Evolutionary conservation across 305 asterid species (phyloP).

Genomic region (Solanum hybrid): DNA sequence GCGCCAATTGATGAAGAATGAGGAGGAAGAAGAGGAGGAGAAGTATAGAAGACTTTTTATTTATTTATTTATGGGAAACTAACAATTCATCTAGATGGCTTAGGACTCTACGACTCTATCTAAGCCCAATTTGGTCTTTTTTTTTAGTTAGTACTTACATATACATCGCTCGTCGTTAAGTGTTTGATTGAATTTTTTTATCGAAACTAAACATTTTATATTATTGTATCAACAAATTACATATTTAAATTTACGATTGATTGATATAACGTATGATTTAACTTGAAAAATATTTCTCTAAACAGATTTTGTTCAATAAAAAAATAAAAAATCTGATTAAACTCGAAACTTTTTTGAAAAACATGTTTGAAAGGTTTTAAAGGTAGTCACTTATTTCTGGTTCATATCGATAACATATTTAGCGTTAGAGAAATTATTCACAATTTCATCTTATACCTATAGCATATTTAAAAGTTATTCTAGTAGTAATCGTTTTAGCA

Average conservation of each 20-base stretch:
- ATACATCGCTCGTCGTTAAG: background rate
- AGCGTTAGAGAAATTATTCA: background rate
- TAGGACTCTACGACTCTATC: background rate
- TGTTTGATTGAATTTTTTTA: background rate
- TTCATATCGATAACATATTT: background rate
- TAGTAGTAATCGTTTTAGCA: too few species aligned
- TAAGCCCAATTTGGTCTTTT: background rate
- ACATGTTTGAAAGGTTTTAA: background rate
- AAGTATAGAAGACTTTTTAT: background rate
- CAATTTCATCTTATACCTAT: background rate
- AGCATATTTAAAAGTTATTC: background rate
- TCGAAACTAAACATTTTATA: background rate
- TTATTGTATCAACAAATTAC: background rate
- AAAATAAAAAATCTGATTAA: too few species aligned
- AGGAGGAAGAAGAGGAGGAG: slow-evolving; percentile 2
- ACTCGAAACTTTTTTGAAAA: background rate
- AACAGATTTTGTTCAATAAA: background rate
- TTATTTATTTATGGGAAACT: background rate
- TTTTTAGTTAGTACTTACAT: background rate
- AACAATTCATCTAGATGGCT: background rate
- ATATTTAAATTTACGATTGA: background rate
- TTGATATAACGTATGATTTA: too few species aligned
- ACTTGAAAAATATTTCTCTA: background rate
- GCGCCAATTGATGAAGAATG: background rate
- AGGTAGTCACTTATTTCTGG: background rate